These are phyloP conservation scores for Naganishia vaughanmartiniae DNA, from an alignment of 768 basidiomycete genomes.

Conservation along the genomic window DNA sequence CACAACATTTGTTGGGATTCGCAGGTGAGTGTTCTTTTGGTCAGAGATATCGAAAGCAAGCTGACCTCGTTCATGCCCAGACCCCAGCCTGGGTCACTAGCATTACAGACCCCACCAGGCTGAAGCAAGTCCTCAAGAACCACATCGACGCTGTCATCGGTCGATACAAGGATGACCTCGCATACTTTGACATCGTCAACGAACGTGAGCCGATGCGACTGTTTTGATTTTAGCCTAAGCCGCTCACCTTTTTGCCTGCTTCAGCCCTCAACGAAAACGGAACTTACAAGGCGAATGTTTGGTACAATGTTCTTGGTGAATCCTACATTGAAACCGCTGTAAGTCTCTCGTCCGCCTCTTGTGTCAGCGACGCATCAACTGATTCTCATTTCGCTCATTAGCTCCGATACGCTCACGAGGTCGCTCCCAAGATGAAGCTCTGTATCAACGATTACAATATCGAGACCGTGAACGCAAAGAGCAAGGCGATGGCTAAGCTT, in stretches of 20 bases:
- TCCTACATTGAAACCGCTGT: conserved; percentile 39
- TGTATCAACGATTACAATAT: conserved; percentile 50
- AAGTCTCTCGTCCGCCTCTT: conserved; percentile 11
- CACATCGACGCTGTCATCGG: conserved; percentile 44
- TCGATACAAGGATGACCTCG: conserved; percentile 38
- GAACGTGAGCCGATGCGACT: conserved; percentile 39
- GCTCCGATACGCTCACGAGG: conserved; percentile 41
- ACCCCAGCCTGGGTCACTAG: conserved; percentile 40
- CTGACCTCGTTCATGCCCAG: conserved; percentile 16
- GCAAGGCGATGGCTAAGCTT: conserved; percentile 33
- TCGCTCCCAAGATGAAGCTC: conserved; percentile 43
- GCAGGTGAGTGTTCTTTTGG: conserved; percentile 32
- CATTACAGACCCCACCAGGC: conserved; percentile 41
- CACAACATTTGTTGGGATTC: conserved; percentile 42
- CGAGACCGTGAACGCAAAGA: conserved; percentile 45
- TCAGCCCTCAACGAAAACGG: conserved; percentile 43
- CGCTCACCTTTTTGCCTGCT: neutral
- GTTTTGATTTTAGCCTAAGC: neutral
- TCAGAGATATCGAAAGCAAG: conserved; percentile 12
- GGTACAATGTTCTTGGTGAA: conserved; percentile 43
- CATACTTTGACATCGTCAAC: conserved; percentile 43
- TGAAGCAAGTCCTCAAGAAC: conserved; percentile 36
- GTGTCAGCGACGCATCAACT: neutral
- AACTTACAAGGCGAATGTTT: conserved; percentile 37
- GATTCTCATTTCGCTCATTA: neutral